Conservation (phyloP, 2,329 filamentous ascomycete species). For the Phialophora verrucosa region DNA sequence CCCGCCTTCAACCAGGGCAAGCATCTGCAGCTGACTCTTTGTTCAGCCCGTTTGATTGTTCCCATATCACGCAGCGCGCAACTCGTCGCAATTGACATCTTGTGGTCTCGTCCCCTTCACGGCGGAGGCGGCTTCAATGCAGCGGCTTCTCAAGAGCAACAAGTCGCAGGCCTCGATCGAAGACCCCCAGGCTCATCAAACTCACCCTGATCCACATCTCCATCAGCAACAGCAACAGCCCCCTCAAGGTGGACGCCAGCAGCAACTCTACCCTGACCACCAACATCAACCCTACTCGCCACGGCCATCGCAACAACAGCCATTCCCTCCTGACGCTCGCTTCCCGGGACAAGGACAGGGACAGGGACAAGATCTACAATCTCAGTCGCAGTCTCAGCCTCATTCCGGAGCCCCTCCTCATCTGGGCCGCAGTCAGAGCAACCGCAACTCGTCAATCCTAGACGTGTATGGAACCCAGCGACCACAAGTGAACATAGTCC, state of each 20-base stretch:
- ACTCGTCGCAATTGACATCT: conserved; percentile 12
- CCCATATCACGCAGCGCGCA: conserved; percentile 11
- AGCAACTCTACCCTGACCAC: conserved; percentile 24
- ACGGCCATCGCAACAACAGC: conserved; percentile 16
- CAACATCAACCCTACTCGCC: conserved; percentile 21
- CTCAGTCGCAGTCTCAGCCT: conserved; percentile 28
- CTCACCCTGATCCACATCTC: conserved; percentile 26
- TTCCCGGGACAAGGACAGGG: conserved; percentile 2
- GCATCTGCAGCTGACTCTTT: conserved; percentile 18
- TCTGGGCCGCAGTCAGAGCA: conserved; percentile 32
- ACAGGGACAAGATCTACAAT: conserved; percentile 19
- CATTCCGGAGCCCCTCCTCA: conserved; percentile 29
- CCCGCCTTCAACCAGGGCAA: conserved; percentile 17
- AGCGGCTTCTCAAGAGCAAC: conserved; percentile 39
- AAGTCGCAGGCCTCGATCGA: conserved; percentile 41
- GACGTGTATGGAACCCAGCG: conserved; percentile 35
- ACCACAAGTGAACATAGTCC: conserved; percentile 35
- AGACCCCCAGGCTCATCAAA: conserved; percentile 27
- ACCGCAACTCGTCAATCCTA: conserved; percentile 24
- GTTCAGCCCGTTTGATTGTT: conserved; percentile 12
- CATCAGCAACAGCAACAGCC: conserved; percentile 15
- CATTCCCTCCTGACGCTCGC: conserved; percentile 3
- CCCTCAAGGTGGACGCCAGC: conserved; percentile 7
- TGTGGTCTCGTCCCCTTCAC: conserved; percentile 19
- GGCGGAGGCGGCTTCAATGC: conserved; percentile 34